Evolutionary conservation across 192 early-diverging fungal genomes (phyloP).

Genomic region (Dissophora ornata): DNA sequence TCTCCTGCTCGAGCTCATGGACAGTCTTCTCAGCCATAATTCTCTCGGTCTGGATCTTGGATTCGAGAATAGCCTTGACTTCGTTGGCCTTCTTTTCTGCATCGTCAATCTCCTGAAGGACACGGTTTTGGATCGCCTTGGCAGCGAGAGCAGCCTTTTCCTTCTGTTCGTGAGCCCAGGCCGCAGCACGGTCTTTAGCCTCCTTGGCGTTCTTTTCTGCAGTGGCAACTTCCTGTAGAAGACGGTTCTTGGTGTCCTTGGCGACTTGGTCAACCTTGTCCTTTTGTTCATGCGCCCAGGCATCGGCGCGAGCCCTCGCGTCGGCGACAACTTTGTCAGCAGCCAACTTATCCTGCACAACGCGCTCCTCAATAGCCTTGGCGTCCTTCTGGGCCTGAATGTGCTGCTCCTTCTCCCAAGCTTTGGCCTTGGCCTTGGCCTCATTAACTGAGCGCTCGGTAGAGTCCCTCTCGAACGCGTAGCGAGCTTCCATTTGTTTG

Average conservation of each 20-base stretch:
- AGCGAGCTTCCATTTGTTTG: constrained; percentile 26
- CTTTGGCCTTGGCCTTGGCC: constrained; percentile 24
- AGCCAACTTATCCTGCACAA: constrained; percentile 17
- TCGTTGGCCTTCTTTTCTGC: constrained; percentile 13
- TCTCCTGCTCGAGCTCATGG: background rate
- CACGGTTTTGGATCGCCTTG: constrained; percentile 23
- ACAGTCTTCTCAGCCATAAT: constrained; percentile 26
- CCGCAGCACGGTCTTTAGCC: constrained; percentile 23
- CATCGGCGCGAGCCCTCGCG: constrained; percentile 27
- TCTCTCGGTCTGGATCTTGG: constrained; percentile 7
- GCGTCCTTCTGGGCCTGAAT: constrained; percentile 19
- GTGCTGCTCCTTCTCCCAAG: constrained; percentile 40
- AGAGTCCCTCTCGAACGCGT: constrained; percentile 13
- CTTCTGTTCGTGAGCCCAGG: constrained; percentile 19
- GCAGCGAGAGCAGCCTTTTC: constrained; percentile 14
- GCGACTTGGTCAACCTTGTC: constrained; percentile 18
- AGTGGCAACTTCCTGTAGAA: constrained; percentile 25
- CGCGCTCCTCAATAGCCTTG: constrained; percentile 25
- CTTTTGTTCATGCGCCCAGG: constrained; percentile 40
- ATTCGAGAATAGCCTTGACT: background rate
- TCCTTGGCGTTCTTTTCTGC: constrained; percentile 36
- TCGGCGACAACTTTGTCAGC: constrained; percentile 14
- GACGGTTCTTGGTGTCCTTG: constrained; percentile 18
- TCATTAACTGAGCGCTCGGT: constrained; percentile 22
- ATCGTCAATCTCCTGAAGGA: constrained; percentile 9